phyloP scores from a whole-genome alignment of 345 rosid genomes.

The Mallotus nudiflorus region DNA sequence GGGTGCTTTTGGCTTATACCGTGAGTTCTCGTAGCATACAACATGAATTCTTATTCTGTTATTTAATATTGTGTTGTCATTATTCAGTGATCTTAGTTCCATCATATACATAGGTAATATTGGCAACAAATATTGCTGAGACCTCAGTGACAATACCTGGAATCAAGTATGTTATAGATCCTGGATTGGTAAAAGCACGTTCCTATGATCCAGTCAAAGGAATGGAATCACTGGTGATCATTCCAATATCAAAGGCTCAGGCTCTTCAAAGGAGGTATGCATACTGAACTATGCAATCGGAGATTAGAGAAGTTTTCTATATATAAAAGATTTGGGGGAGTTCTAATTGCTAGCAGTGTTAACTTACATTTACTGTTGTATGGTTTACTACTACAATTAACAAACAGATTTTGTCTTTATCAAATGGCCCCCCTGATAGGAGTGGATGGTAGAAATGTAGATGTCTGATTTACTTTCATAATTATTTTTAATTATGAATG shows the following conservation, averaged over 20 bases:
- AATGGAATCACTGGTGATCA: conserved; percentile 71
- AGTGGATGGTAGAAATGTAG: background rate
- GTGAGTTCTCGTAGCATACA: background rate
- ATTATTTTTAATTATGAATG: background rate
- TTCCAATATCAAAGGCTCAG: conserved; percentile 89
- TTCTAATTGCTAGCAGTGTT: background rate
- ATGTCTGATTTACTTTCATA: background rate
- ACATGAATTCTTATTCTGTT: too few species aligned
- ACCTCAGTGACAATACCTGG: conserved; percentile 96
- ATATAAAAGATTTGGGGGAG: conserved; percentile 2
- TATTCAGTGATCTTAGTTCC: conserved; percentile 12
- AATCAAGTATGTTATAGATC: conserved; percentile 86
- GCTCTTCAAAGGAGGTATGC: conserved; percentile 86
- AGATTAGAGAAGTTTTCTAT: background rate
- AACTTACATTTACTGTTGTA: background rate
- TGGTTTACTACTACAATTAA: background rate
- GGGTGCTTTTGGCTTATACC: background rate
- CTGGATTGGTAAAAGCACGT: conserved; percentile 90
- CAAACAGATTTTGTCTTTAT: background rate
- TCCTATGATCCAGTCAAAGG: conserved; percentile 79
- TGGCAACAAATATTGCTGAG: conserved; percentile 98
- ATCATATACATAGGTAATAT: conserved; percentile 65
- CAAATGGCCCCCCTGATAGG: background rate
- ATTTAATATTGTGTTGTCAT: background rate
- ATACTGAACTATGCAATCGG: background rate